Conservation (phyloP, 1,139 yeast genomes). For the Lodderomyces pseudojiufengensis region DNA sequence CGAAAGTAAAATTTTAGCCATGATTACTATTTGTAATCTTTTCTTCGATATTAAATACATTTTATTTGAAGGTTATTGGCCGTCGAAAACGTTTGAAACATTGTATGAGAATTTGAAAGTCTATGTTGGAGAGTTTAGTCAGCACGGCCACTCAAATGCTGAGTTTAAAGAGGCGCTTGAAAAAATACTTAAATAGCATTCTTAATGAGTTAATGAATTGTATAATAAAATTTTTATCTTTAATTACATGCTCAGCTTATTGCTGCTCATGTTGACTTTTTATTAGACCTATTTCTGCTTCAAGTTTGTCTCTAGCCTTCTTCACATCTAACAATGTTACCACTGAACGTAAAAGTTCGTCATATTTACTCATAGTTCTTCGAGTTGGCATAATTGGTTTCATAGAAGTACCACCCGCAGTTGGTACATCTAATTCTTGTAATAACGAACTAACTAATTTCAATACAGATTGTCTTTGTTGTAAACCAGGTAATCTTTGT, state of each 20-base stretch:
- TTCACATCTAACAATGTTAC: constrained; percentile 77
- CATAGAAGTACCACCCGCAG: constrained; percentile 50
- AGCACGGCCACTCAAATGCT: no score
- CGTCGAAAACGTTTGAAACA: not conserved
- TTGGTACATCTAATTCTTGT: constrained; percentile 73
- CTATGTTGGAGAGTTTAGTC: no score
- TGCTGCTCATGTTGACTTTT: constrained; percentile 45
- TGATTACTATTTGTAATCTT: not conserved
- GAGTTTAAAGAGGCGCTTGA: no score
- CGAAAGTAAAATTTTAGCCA: not conserved
- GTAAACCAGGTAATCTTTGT: constrained; percentile 43
- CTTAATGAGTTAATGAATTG: no score
- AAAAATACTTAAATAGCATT: no score
- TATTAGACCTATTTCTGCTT: constrained; percentile 68
- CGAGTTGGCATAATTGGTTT: constrained; percentile 90
- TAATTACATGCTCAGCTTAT: no score
- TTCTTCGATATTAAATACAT: not conserved
- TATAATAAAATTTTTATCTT: no score
- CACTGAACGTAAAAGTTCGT: constrained; percentile 68
- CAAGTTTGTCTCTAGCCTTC: constrained; percentile 82
- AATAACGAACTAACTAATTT: constrained; percentile 69
- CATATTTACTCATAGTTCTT: constrained; percentile 74
- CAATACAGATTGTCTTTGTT: constrained; percentile 59
- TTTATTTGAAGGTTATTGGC: not conserved
- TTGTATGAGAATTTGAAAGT: not conserved